Evolutionary conservation across 345 rosid species (phyloP), one percentile per base, ranked within the genome.

Genomic region (Excoecaria cochinchinensis): DNA sequence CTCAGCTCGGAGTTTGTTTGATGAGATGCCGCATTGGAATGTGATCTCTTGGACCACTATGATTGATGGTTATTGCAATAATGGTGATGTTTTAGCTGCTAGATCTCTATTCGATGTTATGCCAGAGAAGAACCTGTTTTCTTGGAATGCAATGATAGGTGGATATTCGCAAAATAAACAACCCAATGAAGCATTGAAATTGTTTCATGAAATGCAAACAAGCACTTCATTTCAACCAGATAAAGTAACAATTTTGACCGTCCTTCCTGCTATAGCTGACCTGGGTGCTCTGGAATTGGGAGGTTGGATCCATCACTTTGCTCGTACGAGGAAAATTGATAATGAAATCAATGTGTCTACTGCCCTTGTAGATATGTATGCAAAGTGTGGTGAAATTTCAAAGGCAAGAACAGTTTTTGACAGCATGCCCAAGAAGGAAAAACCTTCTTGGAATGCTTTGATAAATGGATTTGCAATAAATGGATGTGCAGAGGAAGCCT

Each of bases 101-200:
- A 77, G 84, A 74, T 42, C 69, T 0, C 73, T 93, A 38, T 93
- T 91, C 72, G 89, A 91, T 77, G 85, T 82, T 40, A 93, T 91
- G 97, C 93, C 93, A 0, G 86, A 79, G 55, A 93, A 80, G 80
- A 93, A 89, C 80, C 21, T 89, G 19, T 72, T 83, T 62, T 90
- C 98, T 64, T 93, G 95, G 98, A 93, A 93, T 63, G 88, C 85
- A 14, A 89, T 93, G 89, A 91, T 93, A 57, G 81, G 90, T 16
- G 97, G 98, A 14, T 89, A 86, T 76, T 86, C 82, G 86, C 89
- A 84, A 68, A 90, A 91, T 64, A 91, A 89, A 48, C 85, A 85
- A 52, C 89, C 92, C 66, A 91, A 82, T 36, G 91, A 91, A 81
- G 95, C 93, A 14, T 73, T 91, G 79, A 81, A 71, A 40, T 77